These are phyloP conservation scores for Piper betle DNA, from an alignment of 164 flowering plant species.

Conservation along the genomic window DNA sequence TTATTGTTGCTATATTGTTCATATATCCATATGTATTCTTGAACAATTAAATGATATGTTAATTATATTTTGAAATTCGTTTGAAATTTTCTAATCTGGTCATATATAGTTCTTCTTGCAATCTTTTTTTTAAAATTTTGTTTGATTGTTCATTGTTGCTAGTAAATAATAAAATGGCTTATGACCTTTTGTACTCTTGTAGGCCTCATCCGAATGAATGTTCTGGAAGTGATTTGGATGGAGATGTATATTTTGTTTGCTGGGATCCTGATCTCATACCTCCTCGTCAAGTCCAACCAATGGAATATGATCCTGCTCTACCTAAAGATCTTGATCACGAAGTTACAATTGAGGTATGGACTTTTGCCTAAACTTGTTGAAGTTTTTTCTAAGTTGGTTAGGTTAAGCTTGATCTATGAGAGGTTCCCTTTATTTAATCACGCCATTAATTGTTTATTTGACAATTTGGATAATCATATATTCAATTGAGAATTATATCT, in stretches of 20 bases:
- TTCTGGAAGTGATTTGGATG: conserved; percentile 93
- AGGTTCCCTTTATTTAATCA: background rate
- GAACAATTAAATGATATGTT: background rate
- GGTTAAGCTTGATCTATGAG: too few species aligned
- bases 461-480: background rate
- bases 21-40: background rate
- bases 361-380: background rate
- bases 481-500: background rate
- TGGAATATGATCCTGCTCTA: conserved; percentile 64
- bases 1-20: background rate
- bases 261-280: conserved; percentile 80
- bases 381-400: background rate
- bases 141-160: background rate
- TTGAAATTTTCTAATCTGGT: too few species aligned
- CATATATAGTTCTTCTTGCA: too few species aligned
- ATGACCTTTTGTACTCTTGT: background rate
- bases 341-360: conserved; percentile 30
- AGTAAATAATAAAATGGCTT: background rate
- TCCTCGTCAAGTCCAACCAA: conserved; percentile 36
- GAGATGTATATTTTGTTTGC: conserved; percentile 73
- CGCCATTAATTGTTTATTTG: background rate
- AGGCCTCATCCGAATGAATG: conserved; percentile 98
- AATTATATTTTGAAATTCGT: too few species aligned
- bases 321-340: conserved; percentile 38
- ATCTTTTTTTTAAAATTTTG: too few species aligned